These are phyloP conservation scores for Xylaria sp. DNA, from an alignment of 2,329 filamentous ascomycete genomes.

Conservation along the genomic window DNA sequence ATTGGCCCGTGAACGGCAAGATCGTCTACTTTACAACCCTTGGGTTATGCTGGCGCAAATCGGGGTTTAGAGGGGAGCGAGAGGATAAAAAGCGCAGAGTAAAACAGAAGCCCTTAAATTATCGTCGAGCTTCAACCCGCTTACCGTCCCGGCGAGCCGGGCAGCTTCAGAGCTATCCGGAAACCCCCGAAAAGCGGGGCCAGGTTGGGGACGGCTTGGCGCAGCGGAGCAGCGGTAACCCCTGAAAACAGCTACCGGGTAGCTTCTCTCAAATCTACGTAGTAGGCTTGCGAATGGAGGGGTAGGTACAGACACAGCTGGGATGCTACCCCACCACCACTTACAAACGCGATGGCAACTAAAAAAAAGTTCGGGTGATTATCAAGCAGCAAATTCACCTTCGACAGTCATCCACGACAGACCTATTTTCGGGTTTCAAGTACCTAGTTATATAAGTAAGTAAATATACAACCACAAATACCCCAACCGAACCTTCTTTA, in stretches of 20 bases:
- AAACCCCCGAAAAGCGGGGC: conserved; percentile 33
- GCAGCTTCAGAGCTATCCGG: conserved; percentile 20
- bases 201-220: no score
- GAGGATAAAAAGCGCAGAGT: conserved; percentile 33
- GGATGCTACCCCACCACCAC: conserved; percentile 35
- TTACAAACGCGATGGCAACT: conserved; percentile 31
- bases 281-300: conserved; percentile 23
- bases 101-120: conserved; percentile 11
- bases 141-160: conserved; percentile 2
- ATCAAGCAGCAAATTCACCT: conserved; percentile 37
- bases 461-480: background rate
- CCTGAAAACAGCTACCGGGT: conserved; percentile 20
- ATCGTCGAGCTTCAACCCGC: conserved; percentile 26
- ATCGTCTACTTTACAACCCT: background rate
- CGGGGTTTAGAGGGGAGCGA: conserved; percentile 6
- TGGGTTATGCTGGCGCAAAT: background rate
- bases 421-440: background rate
- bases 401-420: conserved; percentile 32
- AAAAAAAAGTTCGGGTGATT: conserved; percentile 38
- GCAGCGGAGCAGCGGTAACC: background rate
- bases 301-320: conserved; percentile 19
- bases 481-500: background rate
- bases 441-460: conserved; percentile 14
- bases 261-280: conserved; percentile 22
- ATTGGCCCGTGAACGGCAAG: background rate